Base-by-base conservation (phyloP, 2,329 filamentous ascomycete species). In the Podosphaera aphanis region DNA sequence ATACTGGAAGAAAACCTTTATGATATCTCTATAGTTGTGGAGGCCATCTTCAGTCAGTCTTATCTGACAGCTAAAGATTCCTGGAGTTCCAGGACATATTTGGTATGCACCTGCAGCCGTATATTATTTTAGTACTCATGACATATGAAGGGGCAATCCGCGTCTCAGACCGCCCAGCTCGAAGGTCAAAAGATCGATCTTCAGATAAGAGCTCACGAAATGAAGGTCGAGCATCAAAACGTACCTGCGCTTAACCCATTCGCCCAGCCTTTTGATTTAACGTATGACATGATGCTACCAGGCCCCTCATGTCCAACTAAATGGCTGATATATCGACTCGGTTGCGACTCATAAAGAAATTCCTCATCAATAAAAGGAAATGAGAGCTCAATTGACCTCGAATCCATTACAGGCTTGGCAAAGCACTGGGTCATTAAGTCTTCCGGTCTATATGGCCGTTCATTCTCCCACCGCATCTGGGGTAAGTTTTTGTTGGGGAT, bases 301-400 rank as follows among this genome's bases (percentile, higher is more conserved):
- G 79, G 79, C 1, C 79, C 79, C 58, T 83, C 79, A 52, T 83
- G 79, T 2, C 79, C 79, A 52, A 83, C 77, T 49, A 83, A 61
- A 58, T 83, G 79, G 53, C 74, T 75, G 50, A 83, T 69, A 56
- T 83, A 83, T 49, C 75, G 70, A 47, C 73, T 72, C 4, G 79
- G 79, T 48, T 81, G 75, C 7, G 73, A 72, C 54, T 79, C 74
- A 55, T 73, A 80, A 49, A 78, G 61, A 0, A 70, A 59, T 49
- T 82, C 77, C 58, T 83, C 77, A 50, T 83, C 77, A 44, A 75
- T 66, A 58, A 76, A 83, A 3, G 74, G 69, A 58, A 83, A 83
- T 46, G 71, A 71, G 41, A 83, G 67, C 46, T 81, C 76, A 53
- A 83, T 60, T 5, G 69, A 69, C 39, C 77, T 68, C 40, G 69